Conservation (phyloP, 208 protist species). For the Angomonas ambiguus region DNA sequence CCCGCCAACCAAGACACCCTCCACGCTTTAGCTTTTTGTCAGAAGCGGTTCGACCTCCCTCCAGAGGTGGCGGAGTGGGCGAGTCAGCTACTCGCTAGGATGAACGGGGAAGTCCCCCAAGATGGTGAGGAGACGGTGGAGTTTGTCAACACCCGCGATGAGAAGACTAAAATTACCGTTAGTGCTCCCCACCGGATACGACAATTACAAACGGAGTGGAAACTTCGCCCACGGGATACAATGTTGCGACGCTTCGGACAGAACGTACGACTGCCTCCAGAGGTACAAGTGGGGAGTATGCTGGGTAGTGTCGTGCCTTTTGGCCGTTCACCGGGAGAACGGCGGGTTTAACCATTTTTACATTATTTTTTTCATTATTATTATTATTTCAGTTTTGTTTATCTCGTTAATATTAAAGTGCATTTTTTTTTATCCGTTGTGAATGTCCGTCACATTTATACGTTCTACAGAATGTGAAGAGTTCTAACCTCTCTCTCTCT, state of each 20-base stretch:
- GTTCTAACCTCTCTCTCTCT: too few relatives aligned
- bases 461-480: too few relatives aligned
- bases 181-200: constrained; percentile 62
- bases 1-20: constrained; percentile 64
- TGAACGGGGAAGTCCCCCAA: constrained; percentile 23
- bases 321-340: constrained; percentile 69
- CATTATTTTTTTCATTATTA: not conserved
- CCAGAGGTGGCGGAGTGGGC: constrained; percentile 26
- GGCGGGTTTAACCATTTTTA: constrained; percentile 23
- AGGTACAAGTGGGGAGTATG: constrained; percentile 68
- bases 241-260: constrained; percentile 76
- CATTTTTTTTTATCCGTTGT: too few relatives aligned
- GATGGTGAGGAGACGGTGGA: constrained; percentile 2
- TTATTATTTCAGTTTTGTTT: too few relatives aligned
- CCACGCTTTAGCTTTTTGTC: constrained; percentile 45
- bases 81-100: constrained; percentile 10
- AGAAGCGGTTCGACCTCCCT: constrained; percentile 38
- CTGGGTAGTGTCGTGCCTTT: constrained; percentile 76
- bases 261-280: constrained; percentile 28
- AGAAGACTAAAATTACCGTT: constrained; percentile 35
- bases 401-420: too few relatives aligned
- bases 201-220: constrained; percentile 57
- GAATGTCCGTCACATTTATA: too few relatives aligned
- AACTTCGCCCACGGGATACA: constrained; percentile 67
- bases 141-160: constrained; percentile 25